Evolutionary conservation across 306 rosid genomes (phyloP).

Genomic region (Cucurbita moschata): DNA sequence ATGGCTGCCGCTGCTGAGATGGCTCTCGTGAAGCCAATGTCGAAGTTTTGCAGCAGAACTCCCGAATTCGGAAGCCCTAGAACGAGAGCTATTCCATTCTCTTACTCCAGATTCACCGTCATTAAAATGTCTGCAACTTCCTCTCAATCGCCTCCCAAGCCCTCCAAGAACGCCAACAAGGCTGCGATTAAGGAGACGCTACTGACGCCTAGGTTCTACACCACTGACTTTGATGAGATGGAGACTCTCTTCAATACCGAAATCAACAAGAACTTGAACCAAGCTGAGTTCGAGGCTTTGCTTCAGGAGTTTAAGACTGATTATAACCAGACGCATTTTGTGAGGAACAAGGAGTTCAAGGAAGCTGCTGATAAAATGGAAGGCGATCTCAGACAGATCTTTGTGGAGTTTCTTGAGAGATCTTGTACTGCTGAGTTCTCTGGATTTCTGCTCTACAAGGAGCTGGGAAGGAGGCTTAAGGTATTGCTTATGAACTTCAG

Average conservation of each 20-base stretch:
- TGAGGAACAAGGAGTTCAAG: constrained; percentile 93
- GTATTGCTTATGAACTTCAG: constrained; percentile 18
- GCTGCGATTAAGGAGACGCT: constrained; percentile 71
- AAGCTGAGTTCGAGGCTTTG: constrained; percentile 70
- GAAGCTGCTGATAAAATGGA: constrained; percentile 88
- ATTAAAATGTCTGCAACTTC: constrained; percentile 48
- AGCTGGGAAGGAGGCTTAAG: constrained; percentile 96
- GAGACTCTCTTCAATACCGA: constrained; percentile 94
- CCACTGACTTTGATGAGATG: constrained; percentile 96
- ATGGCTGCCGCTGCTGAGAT: constrained; percentile 69
- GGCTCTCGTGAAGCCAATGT: constrained; percentile 78
- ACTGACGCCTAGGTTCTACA: constrained; percentile 85
- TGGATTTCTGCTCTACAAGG: constrained; percentile 94
- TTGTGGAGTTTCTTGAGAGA: constrained; percentile 95
- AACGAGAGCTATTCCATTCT: constrained; percentile 13
- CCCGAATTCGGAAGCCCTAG: constrained; percentile 34
- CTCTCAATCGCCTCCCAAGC: constrained; percentile 22
- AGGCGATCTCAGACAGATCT: constrained; percentile 79
- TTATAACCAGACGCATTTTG: constrained; percentile 91
- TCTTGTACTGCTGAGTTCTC: constrained; percentile 99
- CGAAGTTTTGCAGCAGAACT: constrained; percentile 37
- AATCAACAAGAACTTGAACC: constrained; percentile 77
- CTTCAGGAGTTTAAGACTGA: constrained; percentile 99
- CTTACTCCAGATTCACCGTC: constrained; percentile 22
- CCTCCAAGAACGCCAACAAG: constrained; percentile 38